Conservation (phyloP, 371 early-diverging fungal genomes). For the Mucor lusitanicus region DNA sequence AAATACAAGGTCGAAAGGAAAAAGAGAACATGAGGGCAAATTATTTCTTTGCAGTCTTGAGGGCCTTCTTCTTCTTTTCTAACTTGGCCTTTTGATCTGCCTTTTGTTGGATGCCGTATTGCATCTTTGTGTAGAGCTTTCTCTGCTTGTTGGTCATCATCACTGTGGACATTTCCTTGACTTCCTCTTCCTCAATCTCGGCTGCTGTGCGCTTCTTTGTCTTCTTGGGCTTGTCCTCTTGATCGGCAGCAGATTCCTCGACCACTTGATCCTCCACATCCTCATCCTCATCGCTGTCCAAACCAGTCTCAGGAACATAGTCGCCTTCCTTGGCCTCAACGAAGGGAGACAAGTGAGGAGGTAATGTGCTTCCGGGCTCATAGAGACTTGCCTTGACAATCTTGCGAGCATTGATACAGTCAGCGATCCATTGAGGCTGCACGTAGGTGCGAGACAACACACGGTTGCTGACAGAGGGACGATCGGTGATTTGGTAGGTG, state of each 20-base stretch:
- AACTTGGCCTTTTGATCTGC: slow-evolving; percentile 57
- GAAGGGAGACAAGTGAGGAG: slow-evolving; percentile 96
- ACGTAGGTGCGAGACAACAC: slow-evolving; percentile 79
- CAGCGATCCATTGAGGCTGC: slow-evolving; percentile 99
- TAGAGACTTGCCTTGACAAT: slow-evolving; percentile 74
- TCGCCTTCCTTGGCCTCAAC: slow-evolving; percentile 85
- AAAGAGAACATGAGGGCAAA: not conserved
- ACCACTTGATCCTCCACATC: slow-evolving; percentile 8
- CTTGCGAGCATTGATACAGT: slow-evolving; percentile 86
- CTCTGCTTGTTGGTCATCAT: slow-evolving; percentile 95
- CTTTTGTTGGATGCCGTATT: slow-evolving; percentile 69
- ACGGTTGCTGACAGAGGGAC: slow-evolving; percentile 71
- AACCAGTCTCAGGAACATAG: slow-evolving; percentile 73
- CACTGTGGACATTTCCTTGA: slow-evolving; percentile 82
- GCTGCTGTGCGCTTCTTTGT: slow-evolving; percentile 61
- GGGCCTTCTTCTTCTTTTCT: slow-evolving; percentile 44
- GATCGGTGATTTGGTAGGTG: slow-evolving; percentile 89
- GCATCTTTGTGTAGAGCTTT: slow-evolving; percentile 81
- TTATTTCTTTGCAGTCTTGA: slow-evolving; percentile 32
- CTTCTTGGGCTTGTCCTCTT: slow-evolving; percentile 68
- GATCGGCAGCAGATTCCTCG: slow-evolving; percentile 63
- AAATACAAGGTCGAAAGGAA: not conserved
- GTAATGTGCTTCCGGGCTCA: slow-evolving; percentile 80
- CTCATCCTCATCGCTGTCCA: slow-evolving; percentile 48
- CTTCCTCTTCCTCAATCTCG: slow-evolving; percentile 81